Evolutionary conservation across 2,329 filamentous ascomycete species (phyloP).

Genomic region (Colletotrichum orchidophilum): DNA sequence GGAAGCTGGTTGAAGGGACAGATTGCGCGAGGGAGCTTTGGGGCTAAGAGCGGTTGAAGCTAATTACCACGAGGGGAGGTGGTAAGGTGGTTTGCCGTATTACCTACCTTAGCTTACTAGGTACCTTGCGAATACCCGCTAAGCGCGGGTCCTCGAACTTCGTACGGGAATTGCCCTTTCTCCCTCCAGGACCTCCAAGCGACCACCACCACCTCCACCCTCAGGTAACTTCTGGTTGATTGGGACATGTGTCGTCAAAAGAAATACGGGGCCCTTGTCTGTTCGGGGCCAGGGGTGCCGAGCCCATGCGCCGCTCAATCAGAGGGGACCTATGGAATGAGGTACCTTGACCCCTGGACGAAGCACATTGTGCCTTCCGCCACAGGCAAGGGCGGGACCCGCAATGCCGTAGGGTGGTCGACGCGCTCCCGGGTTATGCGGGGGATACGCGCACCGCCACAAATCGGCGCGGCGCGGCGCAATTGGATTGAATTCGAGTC

Average conservation of each 20-base stretch:
- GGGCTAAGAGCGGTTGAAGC: slow-evolving; percentile 11
- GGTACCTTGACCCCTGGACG: background rate
- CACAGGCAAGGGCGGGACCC: slow-evolving; percentile 19
- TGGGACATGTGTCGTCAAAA: slow-evolving; percentile 38
- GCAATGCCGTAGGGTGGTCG: background rate
- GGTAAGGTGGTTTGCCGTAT: background rate
- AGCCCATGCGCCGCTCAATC: background rate
- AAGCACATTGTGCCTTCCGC: slow-evolving; percentile 1
- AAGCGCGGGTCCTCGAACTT: background rate
- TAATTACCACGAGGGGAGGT: slow-evolving; percentile 6
- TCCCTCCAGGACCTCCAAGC: slow-evolving; percentile 13
- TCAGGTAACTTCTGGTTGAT: background rate
- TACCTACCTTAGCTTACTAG: background rate
- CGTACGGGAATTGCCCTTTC: slow-evolving; percentile 17
- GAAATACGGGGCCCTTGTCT: slow-evolving; percentile 22
- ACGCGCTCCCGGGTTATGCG: slow-evolving; percentile 7
- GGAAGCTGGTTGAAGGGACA: slow-evolving; percentile 34
- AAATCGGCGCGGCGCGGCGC: slow-evolving; percentile 23
- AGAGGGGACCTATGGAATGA: background rate
- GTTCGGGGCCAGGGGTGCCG: slow-evolving; percentile 18
- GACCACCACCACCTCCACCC: background rate
- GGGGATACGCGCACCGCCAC: slow-evolving; percentile 30
- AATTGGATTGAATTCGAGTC: background rate
- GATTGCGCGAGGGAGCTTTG: slow-evolving; percentile 31
- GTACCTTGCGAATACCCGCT: background rate